Evolutionary conservation across 768 basidiomycete genomes (phyloP).

Genomic region (Lanmaoa rubissima): DNA sequence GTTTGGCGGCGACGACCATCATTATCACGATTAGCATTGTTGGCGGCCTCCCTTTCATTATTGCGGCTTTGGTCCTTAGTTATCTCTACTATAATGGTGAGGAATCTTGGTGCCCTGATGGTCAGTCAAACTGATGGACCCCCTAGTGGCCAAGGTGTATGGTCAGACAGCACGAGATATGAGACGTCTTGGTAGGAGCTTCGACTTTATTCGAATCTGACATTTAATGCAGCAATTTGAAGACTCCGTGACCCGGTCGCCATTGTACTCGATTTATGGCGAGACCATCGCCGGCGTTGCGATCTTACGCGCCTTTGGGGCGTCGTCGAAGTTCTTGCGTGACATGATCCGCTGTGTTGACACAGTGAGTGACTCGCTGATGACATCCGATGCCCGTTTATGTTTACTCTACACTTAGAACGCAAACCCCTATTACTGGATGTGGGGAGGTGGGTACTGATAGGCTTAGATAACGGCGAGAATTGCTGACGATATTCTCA

Average conservation of each 20-base stretch:
- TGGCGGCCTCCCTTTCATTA: conserved; percentile 73
- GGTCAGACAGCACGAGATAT: conserved; percentile 87
- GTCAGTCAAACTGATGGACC: conserved; percentile 5
- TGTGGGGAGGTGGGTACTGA: conserved; percentile 68
- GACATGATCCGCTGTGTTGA: conserved; percentile 84
- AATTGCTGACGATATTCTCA: conserved; percentile 5
- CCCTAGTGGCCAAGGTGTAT: conserved; percentile 48
- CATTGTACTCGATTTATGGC: conserved; percentile 46
- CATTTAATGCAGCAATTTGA: background rate
- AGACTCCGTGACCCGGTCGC: conserved; percentile 51
- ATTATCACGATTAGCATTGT: conserved; percentile 72
- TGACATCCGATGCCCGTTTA: background rate
- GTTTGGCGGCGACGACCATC: conserved; percentile 67
- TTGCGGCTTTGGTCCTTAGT: conserved; percentile 56
- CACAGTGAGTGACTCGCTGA: conserved; percentile 48
- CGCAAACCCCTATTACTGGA: conserved; percentile 82
- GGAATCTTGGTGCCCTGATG: conserved; percentile 12
- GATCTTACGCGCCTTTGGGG: conserved; percentile 80
- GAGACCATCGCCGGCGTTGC: conserved; percentile 52
- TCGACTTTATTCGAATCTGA: background rate
- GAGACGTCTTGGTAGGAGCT: conserved; percentile 63
- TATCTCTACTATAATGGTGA: conserved; percentile 70
- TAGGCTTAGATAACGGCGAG: background rate
- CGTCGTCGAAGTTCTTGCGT: conserved; percentile 79
- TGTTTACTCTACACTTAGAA: conserved; percentile 35